These are phyloP conservation scores for Exophiala xenobiotica DNA, from an alignment of 2,329 filamentous ascomycete species.

Conservation along the genomic window DNA sequence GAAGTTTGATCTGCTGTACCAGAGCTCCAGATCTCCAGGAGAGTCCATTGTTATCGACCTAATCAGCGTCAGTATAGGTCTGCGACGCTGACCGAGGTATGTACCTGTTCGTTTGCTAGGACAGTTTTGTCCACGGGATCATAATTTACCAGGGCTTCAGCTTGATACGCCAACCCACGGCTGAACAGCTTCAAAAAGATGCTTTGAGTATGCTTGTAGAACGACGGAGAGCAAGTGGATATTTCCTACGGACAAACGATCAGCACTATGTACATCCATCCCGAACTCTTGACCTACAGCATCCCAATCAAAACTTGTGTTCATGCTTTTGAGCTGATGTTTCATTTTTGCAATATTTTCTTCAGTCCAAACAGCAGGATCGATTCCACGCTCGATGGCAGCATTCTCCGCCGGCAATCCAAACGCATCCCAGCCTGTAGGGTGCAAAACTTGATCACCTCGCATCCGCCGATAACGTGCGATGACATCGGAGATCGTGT, in stretches of 20 bases:
- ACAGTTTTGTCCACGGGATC: conserved; percentile 88
- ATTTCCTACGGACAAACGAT: conserved; percentile 61
- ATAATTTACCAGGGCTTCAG: conserved; percentile 82
- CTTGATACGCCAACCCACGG: conserved; percentile 76
- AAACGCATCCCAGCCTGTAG: conserved; percentile 96
- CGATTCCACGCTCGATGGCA: conserved; percentile 76
- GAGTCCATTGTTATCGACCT: conserved; percentile 75
- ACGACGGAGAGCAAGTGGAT: conserved; percentile 77
- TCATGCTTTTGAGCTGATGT: conserved; percentile 74
- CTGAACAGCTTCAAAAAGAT: conserved; percentile 77
- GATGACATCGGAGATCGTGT: conserved; percentile 85
- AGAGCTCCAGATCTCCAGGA: conserved; percentile 88
- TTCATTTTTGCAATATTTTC: conserved; percentile 84
- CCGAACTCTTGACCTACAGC: conserved; percentile 56
- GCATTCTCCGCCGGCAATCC: conserved; percentile 89
- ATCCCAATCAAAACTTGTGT: conserved; percentile 80
- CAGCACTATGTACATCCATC: conserved; percentile 30
- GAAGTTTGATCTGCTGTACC: conserved; percentile 85
- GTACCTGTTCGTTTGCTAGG: conserved; percentile 76
- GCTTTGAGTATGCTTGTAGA: conserved; percentile 86
- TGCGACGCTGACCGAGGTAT: too few species aligned
- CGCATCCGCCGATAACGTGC: conserved; percentile 73
- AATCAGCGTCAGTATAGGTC: too few species aligned
- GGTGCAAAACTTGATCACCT: conserved; percentile 73
- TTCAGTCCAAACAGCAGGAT: conserved; percentile 75